Conservation (phyloP, 2,329 filamentous ascomycete genomes). For the Emydomyces testavorans region DNA sequence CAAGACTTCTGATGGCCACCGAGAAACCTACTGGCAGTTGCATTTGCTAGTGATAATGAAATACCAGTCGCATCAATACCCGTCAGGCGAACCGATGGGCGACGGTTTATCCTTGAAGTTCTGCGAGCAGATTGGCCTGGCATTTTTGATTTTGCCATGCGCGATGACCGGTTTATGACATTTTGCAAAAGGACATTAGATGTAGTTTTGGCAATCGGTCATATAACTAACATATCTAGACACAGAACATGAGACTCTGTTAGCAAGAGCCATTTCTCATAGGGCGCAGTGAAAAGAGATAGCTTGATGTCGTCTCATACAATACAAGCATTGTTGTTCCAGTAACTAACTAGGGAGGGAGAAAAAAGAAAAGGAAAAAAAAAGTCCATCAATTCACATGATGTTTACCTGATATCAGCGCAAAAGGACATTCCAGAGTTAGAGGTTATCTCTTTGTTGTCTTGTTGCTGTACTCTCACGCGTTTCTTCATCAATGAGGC, state of each 20-base stretch:
- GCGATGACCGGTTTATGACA: neutral
- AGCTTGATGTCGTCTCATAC: too few relatives aligned
- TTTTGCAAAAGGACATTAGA: neutral
- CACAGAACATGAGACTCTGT: neutral
- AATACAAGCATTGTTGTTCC: too few relatives aligned
- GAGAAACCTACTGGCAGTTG: constrained; percentile 32
- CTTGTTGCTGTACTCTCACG: too few relatives aligned
- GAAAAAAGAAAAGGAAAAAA: neutral
- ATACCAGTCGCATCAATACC: neutral
- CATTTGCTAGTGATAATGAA: constrained; percentile 24
- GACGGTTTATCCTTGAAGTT: neutral
- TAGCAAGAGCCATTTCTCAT: neutral
- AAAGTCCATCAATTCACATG: too few relatives aligned
- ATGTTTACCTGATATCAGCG: too few relatives aligned
- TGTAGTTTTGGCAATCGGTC: neutral
- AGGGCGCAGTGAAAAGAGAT: neutral
- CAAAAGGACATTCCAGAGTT: too few relatives aligned
- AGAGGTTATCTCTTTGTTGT: too few relatives aligned
- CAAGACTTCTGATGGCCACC: constrained; percentile 30
- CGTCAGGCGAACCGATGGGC: neutral
- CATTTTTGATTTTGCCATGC: neutral
- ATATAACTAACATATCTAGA: neutral
- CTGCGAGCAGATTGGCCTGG: neutral
- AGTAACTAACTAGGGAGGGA: too few relatives aligned
- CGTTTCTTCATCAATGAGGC: too few relatives aligned